Conservation (phyloP, 495 filamentous ascomycete genomes). For the Ascodesmis nigricans region DNA sequence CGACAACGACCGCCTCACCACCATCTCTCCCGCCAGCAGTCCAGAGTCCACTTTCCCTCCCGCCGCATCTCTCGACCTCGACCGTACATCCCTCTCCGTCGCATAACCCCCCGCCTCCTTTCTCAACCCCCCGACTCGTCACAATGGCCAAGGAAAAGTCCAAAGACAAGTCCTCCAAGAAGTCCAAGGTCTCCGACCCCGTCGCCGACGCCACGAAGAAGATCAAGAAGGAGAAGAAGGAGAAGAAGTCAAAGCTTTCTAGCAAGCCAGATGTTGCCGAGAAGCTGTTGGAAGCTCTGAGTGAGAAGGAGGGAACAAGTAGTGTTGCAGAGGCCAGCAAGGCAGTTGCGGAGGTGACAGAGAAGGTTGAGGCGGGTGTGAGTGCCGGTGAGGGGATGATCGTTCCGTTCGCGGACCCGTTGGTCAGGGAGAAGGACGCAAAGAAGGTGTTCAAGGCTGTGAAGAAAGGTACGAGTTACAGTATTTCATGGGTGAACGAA, state of each 20-base stretch:
- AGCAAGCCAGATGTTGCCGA: slow-evolving; percentile 21
- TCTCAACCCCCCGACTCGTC: neutral
- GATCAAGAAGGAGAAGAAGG: slow-evolving; percentile 27
- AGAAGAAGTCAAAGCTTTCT: slow-evolving; percentile 28
- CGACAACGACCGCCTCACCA: too few relatives aligned
- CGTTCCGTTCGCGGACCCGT: slow-evolving; percentile 80
- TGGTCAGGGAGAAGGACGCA: slow-evolving; percentile 70
- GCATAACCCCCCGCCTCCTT: too few relatives aligned
- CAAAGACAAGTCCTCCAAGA: slow-evolving; percentile 43
- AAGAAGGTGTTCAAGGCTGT: slow-evolving; percentile 89
- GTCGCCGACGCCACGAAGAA: slow-evolving; percentile 27
- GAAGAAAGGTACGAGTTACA: slow-evolving; percentile 50
- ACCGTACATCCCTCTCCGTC: too few relatives aligned
- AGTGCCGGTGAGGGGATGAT: slow-evolving; percentile 25
- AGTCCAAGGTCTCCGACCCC: slow-evolving; percentile 32
- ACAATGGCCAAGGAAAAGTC: slow-evolving; percentile 30
- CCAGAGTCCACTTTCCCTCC: too few relatives aligned
- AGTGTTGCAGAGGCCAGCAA: slow-evolving; percentile 8
- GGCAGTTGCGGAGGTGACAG: slow-evolving; percentile 18
- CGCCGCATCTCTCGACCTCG: too few relatives aligned
- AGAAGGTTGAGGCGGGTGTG: slow-evolving; percentile 28
- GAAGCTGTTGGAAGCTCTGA: slow-evolving; percentile 13
- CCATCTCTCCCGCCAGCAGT: too few relatives aligned
- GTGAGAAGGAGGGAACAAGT: slow-evolving; percentile 13
- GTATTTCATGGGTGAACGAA: too few relatives aligned